Evolutionary conservation across 2,329 filamentous ascomycete species (phyloP).

Genomic region (Hirsutella thompsonii): DNA sequence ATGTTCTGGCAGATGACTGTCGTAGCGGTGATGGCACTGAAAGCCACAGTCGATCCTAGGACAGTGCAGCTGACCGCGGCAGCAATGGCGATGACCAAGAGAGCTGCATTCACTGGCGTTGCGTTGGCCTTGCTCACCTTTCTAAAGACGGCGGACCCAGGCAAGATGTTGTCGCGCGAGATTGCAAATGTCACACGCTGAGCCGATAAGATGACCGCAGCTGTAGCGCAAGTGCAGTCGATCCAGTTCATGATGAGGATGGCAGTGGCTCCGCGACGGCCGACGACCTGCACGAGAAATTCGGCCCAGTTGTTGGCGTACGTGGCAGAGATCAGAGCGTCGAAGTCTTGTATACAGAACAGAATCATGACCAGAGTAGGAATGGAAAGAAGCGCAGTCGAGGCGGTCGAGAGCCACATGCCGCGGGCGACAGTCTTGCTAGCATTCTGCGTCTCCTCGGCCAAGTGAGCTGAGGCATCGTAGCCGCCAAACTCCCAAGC

Average conservation of each 20-base stretch:
- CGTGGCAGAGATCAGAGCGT: constrained; percentile 1
- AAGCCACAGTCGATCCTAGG: constrained; percentile 1
- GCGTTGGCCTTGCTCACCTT: background rate
- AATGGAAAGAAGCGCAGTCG: constrained; percentile 1
- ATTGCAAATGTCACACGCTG: constrained; percentile 3
- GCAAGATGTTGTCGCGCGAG: constrained; percentile 3
- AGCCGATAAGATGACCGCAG: constrained; percentile 1
- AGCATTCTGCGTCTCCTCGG: constrained; percentile 3
- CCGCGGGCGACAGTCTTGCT: constrained; percentile 1
- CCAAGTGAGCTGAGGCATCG: constrained; percentile 3
- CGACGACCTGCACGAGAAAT: constrained; percentile 2
- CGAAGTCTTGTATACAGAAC: constrained; percentile 4
- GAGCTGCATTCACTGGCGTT: constrained; percentile 1
- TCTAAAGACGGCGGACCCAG: background rate
- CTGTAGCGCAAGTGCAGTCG: constrained; percentile 3
- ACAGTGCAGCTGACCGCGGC: constrained; percentile 1
- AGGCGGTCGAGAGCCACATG: constrained; percentile 3
- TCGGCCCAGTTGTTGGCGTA: constrained; percentile 5
- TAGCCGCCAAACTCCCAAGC: constrained; percentile 2
- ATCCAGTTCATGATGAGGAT: constrained; percentile 3
- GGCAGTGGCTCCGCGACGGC: constrained; percentile 2
- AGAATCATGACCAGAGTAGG: constrained; percentile 3
- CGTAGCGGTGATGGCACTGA: constrained; percentile 3
- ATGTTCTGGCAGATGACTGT: constrained; percentile 2
- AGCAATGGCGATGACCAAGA: constrained; percentile 1